Evolutionary conservation across 371 early-diverging fungal genomes (phyloP), one percentile per base, ranked within the genome.

Genomic region (Zychaea mexicana): DNA sequence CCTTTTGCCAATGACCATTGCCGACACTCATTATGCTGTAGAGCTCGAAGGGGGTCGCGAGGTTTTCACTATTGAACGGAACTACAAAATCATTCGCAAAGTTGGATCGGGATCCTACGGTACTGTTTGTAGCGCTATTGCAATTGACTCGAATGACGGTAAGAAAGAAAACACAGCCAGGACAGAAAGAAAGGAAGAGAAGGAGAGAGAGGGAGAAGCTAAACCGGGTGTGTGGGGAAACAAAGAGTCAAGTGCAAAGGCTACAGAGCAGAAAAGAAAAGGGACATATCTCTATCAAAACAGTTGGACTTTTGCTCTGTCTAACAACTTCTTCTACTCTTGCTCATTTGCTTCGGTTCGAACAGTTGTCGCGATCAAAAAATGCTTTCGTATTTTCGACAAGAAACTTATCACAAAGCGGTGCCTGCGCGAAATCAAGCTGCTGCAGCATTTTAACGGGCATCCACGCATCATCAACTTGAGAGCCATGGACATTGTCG

Each of bases 61-160:
- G 61, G 71, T 61, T 21, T 89, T 89, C 71, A 79, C 81, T 33
- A 81, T 90, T 58, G 80, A 82, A 62, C 78, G 74, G 57, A 80
- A 82, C 53, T 96, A 95, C 81, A 82, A 85, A 59, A 83, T 96
- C 64, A 81, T 92, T 59, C 82, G 93, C 28, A 92, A 94, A 65
- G 82, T 96, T 60, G 96, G 96, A 19, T 90, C 92, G 52, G 96
- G 96, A 33, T 94, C 96, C 12, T 96, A 96, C 72, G 96, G 96
- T 46, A 83, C 92, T 31, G 96, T 96, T 5, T 92, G 92, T 84
- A 88, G 72, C 65, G 82, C 79, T 22, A 57, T 77, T 7, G 64
- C 77, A 57, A 52, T 70, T 10, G 42, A 26, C 13, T 52, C 58
- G 17, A 59, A 65, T 38, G 36, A 56, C 21, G 64, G 64, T 64